Evolutionary conservation across 164 flowering plant species (phyloP), one percentile per base, ranked within the genome.

Genomic region (Umbellularia californica): DNA sequence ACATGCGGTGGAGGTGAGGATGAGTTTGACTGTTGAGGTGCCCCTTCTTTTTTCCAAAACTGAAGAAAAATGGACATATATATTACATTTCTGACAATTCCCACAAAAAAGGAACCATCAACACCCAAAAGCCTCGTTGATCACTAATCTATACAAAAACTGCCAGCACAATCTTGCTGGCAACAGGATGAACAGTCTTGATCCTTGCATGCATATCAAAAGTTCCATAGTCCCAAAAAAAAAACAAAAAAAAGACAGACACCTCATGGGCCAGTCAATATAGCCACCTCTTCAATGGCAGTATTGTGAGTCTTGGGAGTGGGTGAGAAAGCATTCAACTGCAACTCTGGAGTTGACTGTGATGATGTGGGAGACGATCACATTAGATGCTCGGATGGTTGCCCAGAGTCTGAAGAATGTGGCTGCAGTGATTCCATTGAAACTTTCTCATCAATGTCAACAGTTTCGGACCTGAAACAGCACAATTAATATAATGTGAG

Each of bases 391-490:
- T 55, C n/a, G 5, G 47, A 55, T 55, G 60, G 60, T 14, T 20
- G n/a, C 17, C 5, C 17, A 15, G 60, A 7, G n/a, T 55, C 17
- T 55, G 60, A 55, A 55, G n/a, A 20, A 55, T 55, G 20, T 20
- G 0, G 60, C n/a, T 20, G n/a, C 60, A 55, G 5, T 15, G 60
- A 15, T 55, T 55, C n/a, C 60, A 55, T 55, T 14, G 5, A 3
- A 20, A 20, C n/a, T 55, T 55, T 55, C n/a, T 55, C 20, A 14
- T 55, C 60, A 55, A 55, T 41, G 47, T 41, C 69, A 14, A 17
- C 71, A 69, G 71, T 69, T 9, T 47, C 24, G 47, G 71, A 50
- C 52, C 71, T 69, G 71, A n/a, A 47, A 69, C 71, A 69, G 9
- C 28, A 69, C 12, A 41, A 9, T n/a, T 28, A 11, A 69, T 22